Evolutionary conservation across 2,329 filamentous ascomycete genomes (phyloP), one percentile per base, ranked within the genome.

Genomic region (Cladorrhinum sp.): DNA sequence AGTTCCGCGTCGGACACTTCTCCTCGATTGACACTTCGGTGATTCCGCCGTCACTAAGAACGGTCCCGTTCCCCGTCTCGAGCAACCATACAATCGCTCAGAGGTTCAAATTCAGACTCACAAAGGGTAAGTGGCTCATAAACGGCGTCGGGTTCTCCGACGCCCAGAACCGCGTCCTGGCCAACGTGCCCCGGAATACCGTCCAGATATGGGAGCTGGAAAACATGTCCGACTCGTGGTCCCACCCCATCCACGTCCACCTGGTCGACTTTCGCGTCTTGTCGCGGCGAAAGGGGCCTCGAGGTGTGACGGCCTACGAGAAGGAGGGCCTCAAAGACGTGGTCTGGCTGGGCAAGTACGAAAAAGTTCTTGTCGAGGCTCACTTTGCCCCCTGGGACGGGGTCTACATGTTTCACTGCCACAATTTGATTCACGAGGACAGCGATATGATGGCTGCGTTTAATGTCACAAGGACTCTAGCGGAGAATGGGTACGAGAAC

Each of bases 181-280:
- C 78, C 18, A 72, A 68, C 7, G 75, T 75, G 8, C 68, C 68
- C 8, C 74, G 74, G 32, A 77, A 77, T 29, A 71, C 71, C 5
- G 69, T 75, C 10, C 75, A 79, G 65, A 69, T 75, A 20, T 80
- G 76, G 77, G 70, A 75, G 64, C 66, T 83, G 5, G 73, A 76
- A 61, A 84, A 86, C 68, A 73, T 71, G 24, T 75, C 75, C 13
- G 81, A 79, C 16, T 78, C 77, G 24, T 81, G 80, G 69, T 76
- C 78, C 1, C 83, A 85, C 65, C 83, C 82, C 1, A 72, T 81
- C 29, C 84, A 86, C 69, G 78, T 86, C 52, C 84, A 86, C 66
- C 75, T 86, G 1, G 78, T 87, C 52, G 83, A 85, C 66, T 82
- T 86, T 70, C 78, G 80, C 58, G 74, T 86, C 36, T 65, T 85